Evolutionary conservation across 345 rosid genomes (phyloP).

Genomic region (Mercurialis annua): DNA sequence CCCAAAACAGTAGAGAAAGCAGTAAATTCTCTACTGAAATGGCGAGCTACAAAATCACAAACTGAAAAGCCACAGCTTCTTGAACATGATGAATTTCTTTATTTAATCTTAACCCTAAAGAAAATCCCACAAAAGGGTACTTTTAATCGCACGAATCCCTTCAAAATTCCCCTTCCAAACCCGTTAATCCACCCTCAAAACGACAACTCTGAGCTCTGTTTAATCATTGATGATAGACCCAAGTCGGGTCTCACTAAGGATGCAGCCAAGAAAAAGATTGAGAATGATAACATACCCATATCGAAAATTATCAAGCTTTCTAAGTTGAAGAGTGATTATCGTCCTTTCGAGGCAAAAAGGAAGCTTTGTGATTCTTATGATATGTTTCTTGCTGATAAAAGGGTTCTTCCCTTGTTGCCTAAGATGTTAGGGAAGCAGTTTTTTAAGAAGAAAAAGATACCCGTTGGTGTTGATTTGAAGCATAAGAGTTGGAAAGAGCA

Average conservation of each 20-base stretch:
- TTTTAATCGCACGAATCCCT: slow-evolving; percentile 42
- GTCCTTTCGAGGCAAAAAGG: slow-evolving; percentile 49
- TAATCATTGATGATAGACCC: slow-evolving; percentile 69
- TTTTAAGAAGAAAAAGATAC: slow-evolving; percentile 65
- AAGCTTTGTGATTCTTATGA: slow-evolving; percentile 49
- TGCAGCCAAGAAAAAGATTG: slow-evolving; percentile 53
- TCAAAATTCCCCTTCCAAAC: slow-evolving; percentile 50
- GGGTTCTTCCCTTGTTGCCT: slow-evolving; percentile 60
- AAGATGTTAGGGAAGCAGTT: slow-evolving; percentile 76
- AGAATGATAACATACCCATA: slow-evolving; percentile 56
- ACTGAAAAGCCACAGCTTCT: slow-evolving; percentile 60
- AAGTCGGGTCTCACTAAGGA: slow-evolving; percentile 62
- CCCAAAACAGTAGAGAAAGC: slow-evolving; percentile 41
- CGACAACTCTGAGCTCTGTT: slow-evolving; percentile 55
- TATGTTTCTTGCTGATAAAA: slow-evolving; percentile 47
- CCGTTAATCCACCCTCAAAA: slow-evolving; percentile 38
- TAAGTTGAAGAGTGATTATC: slow-evolving; percentile 49
- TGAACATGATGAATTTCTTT: slow-evolving; percentile 61
- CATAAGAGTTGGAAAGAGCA: slow-evolving; percentile 84
- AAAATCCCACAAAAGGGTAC: slow-evolving; percentile 52
- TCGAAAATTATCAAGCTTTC: slow-evolving; percentile 64
- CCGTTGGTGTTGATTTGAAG: slow-evolving; percentile 52
- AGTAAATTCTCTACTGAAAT: slow-evolving; percentile 44
- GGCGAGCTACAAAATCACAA: slow-evolving; percentile 45
- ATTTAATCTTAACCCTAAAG: slow-evolving; percentile 55